Conservation (phyloP, 176 grass and related monocot species). For the Eragrostis curvula region DNA sequence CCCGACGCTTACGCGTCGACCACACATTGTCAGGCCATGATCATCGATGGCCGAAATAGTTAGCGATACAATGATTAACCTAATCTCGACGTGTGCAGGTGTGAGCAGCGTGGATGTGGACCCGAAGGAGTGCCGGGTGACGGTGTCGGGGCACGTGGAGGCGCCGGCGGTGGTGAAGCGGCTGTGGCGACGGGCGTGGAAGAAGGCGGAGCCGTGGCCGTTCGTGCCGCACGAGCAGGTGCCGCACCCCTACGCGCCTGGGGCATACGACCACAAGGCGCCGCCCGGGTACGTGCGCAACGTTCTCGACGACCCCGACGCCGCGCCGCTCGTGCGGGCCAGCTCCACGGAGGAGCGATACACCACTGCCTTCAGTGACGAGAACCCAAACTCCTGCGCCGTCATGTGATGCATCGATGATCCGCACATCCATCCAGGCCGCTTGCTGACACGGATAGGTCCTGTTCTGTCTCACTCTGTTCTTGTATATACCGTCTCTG, state of each 20-base stretch:
- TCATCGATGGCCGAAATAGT: not conserved
- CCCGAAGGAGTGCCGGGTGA: constrained; percentile 64
- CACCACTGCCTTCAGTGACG: constrained; percentile 67
- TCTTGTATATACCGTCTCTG: too few species aligned
- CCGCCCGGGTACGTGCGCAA: constrained; percentile 65
- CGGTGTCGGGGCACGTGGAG: constrained; percentile 60
- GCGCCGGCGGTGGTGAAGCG: constrained; percentile 49
- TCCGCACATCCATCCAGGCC: too few species aligned
- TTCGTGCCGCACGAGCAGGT: constrained; percentile 69
- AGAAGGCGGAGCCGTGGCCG: constrained; percentile 70
- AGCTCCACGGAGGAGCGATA: constrained; percentile 56
- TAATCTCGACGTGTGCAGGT: not conserved
- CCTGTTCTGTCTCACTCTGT: too few species aligned
- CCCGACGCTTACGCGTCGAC: not conserved
- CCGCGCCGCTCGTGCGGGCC: constrained; percentile 49
- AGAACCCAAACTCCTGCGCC: constrained; percentile 61
- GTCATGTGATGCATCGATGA: constrained; percentile 47
- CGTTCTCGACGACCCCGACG: constrained; percentile 49
- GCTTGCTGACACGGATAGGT: too few species aligned
- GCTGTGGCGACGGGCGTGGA: constrained; percentile 56
- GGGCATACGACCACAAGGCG: constrained; percentile 84
- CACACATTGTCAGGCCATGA: not conserved
- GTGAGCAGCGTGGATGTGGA: constrained; percentile 55
- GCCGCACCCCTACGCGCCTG: constrained; percentile 58
- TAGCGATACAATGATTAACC: not conserved